Percentiles rank a stretch among this genome's conserved stretches.
Evolutionary conservation across 164 flowering plant species (phyloP).

Genomic region (Umbilicus rupestris): DNA sequence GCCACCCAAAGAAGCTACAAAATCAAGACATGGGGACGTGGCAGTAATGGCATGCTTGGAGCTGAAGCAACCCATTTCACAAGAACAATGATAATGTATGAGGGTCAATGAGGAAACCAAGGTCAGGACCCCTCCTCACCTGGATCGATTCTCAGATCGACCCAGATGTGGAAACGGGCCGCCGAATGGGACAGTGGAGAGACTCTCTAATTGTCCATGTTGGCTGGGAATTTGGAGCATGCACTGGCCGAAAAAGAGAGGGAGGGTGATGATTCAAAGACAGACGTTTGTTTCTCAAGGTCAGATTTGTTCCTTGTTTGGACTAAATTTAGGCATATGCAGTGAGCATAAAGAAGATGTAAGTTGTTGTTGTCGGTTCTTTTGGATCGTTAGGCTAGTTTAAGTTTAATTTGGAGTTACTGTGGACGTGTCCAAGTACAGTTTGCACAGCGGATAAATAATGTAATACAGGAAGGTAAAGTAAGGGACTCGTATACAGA

Average conservation of each 20-base stretch:
- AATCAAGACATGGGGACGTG: slow-evolving; percentile 30
- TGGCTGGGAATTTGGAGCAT: background rate
- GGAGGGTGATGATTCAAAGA: background rate
- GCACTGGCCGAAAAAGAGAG: background rate
- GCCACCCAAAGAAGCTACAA: slow-evolving; percentile 11
- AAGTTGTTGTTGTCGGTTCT: slow-evolving; percentile 1
- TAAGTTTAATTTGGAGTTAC: no score
- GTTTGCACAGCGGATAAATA: no score
- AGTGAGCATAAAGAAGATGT: background rate
- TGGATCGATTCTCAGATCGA: slow-evolving; percentile 1
- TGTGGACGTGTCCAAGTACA: no score
- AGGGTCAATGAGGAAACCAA: background rate
- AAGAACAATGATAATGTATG: background rate
- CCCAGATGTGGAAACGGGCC: background rate
- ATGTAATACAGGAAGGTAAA: no score
- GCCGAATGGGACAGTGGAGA: background rate
- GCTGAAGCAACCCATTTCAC: slow-evolving; percentile 48
- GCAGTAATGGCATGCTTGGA: slow-evolving; percentile 38
- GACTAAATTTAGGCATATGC: slow-evolving; percentile 1
- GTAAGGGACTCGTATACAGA: no score
- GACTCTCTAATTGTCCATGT: background rate
- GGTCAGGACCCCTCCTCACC: background rate
- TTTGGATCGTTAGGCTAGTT: no score
- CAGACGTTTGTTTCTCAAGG: background rate
- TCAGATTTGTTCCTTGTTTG: background rate